Evolutionary conservation across 2,329 filamentous ascomycete genomes (phyloP).

Genomic region (Alternaria atra): DNA sequence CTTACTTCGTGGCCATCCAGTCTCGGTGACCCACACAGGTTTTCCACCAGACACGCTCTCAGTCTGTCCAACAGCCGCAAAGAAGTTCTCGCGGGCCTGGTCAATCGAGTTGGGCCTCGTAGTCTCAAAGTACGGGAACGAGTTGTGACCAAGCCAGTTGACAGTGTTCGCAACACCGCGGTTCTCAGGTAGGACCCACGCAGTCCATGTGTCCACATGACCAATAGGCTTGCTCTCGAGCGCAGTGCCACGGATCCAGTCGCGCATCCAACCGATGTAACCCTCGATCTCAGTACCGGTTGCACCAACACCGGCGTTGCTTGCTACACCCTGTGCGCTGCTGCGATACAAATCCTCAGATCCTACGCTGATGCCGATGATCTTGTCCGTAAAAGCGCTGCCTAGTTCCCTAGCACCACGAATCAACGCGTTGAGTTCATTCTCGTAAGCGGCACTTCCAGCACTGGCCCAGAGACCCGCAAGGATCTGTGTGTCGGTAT

Average conservation of each 20-base stretch:
- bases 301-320: conserved; percentile 69
- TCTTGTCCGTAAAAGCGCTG: conserved; percentile 67
- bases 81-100: conserved; percentile 71
- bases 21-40: conserved; percentile 85
- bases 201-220: conserved; percentile 88
- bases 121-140: conserved; percentile 85
- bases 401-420: conserved; percentile 75
- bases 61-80: conserved; percentile 69
- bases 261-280: conserved; percentile 75
- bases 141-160: conserved; percentile 85
- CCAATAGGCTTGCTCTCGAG: conserved; percentile 70
- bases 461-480: conserved; percentile 85
- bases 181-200: conserved; percentile 73
- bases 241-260: conserved; percentile 68
- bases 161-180: conserved; percentile 69
- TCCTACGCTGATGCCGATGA: conserved; percentile 84
- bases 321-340: conserved; percentile 71
- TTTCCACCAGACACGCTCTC: conserved; percentile 68
- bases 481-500: conserved; percentile 77
- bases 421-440: conserved; percentile 77
- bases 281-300: conserved; percentile 67
- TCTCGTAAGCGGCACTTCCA: conserved; percentile 68
- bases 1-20: conserved; percentile 71
- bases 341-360: conserved; percentile 73
- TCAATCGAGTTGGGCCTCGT: conserved; percentile 64